A percentile compares a stretch with the other conserved stretches of the same genome.
Conservation (phyloP, 2,329 filamentous ascomycete species). For the Penicillium sp. region DNA sequence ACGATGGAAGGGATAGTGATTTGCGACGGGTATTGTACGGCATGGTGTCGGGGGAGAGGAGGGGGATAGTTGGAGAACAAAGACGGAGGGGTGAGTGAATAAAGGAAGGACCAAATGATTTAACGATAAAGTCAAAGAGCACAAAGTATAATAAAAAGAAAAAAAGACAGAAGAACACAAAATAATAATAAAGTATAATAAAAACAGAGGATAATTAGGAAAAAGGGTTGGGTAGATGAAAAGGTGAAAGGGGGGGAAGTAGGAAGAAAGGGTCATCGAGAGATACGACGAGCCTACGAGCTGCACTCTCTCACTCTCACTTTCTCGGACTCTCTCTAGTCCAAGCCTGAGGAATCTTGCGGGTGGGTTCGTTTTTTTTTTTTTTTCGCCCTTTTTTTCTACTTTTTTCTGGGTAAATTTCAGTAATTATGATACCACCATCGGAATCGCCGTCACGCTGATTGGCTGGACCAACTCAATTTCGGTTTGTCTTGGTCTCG, state of each 20-base stretch:
- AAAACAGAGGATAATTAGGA: conserved; percentile 19
- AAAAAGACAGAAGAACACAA: conserved; percentile 18
- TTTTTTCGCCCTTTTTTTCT: conserved; percentile 11
- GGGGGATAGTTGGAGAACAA: conserved; percentile 16
- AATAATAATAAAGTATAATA: conserved; percentile 21
- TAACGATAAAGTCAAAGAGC: conserved; percentile 10
- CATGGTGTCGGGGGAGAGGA: conserved; percentile 57
- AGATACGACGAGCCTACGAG: conserved; percentile 30
- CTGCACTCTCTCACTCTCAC: conserved; percentile 8
- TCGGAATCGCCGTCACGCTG: conserved; percentile 25
- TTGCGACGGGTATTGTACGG: conserved; percentile 97
- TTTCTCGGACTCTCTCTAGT: neutral
- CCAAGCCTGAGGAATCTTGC: conserved; percentile 22
- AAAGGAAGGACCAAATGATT: conserved; percentile 20
- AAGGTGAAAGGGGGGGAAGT: conserved; percentile 18
- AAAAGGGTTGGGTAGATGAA: conserved; percentile 11
- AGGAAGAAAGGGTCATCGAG: conserved; percentile 21
- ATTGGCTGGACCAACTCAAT: conserved; percentile 25
- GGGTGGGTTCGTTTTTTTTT: conserved; percentile 17
- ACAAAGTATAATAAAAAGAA: conserved; percentile 18
- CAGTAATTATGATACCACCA: conserved; percentile 22
- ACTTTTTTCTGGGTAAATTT: conserved; percentile 11
- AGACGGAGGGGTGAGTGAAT: neutral
- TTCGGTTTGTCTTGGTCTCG: neutral
- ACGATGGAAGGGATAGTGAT: conserved; percentile 86